Evolutionary conservation across 768 basidiomycete genomes (phyloP), one percentile per base, ranked within the genome.

Genomic region (Neoboletus brunneissimus): DNA sequence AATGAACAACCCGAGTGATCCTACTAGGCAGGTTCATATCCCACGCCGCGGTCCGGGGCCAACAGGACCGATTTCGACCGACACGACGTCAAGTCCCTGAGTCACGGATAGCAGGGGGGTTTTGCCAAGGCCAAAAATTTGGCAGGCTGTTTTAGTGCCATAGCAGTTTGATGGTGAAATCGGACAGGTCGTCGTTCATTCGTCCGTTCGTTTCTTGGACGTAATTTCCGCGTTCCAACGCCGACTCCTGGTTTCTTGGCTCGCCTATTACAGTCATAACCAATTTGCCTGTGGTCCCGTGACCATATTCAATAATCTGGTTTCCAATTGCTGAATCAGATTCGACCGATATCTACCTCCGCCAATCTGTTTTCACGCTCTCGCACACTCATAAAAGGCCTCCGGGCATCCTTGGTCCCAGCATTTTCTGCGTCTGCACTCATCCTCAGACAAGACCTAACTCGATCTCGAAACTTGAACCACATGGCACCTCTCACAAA

Each of bases 401-500:
- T 76, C 37, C 56, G 68, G 63, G 70, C 64, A 9, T 55, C 69
- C 42, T 60, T 69, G 23, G 55, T 72, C 51, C 66, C 69, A 49
- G 63, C 64, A 32, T 56, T 59, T 32, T 66, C 65, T 41, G 56
- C 48, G 16, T 63, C 54, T 25, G 29, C 57, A 16, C 48, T 59
- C 51, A 27, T 60, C 22, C 32, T 63, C 55, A 61, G 52, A 9
- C 60, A 56, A 61, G 59, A 60, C 13, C 25, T 25, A 29, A n/a
- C 51, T 58, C 63, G 18, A 56, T 53, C 56, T 73, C 73, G 40
- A 73, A 49, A 32, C 49, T 3, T 41, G 29, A 73, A 4, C 23
- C 23, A 34, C 40, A 84, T 85, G 83, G 76, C 81, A 20, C 83
- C 83, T 31, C 68, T 77, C 44, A 69, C 70, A 32, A 77, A 78